Evolutionary conservation across 495 filamentous ascomycete species (phyloP).

Genomic region (Amniculicola lignicola): DNA sequence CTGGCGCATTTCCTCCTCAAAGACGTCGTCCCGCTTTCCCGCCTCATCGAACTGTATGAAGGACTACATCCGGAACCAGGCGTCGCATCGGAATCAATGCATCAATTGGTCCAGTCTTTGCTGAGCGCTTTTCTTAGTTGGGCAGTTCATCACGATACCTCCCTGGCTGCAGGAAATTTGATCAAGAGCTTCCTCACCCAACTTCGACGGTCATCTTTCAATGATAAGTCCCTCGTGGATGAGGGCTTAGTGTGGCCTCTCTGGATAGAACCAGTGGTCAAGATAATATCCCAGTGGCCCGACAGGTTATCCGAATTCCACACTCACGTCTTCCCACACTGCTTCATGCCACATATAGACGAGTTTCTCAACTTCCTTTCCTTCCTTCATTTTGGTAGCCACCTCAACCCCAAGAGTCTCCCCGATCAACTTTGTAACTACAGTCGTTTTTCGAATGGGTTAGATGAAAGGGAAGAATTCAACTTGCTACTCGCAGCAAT

Average conservation of each 20-base stretch:
- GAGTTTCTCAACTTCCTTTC: conserved; percentile 31
- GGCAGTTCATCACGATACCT: conserved; percentile 59
- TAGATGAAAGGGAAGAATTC: conserved; percentile 43
- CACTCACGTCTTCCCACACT: conserved; percentile 46
- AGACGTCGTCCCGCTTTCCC: conserved; percentile 39
- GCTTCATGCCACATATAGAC: conserved; percentile 45
- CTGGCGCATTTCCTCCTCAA: conserved; percentile 60
- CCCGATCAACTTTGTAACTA: not conserved
- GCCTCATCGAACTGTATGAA: conserved; percentile 37
- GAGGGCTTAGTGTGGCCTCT: conserved; percentile 1
- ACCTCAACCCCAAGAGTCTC: conserved; percentile 9
- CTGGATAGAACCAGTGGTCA: conserved; percentile 26
- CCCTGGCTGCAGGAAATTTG: conserved; percentile 62
- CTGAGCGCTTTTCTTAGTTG: conserved; percentile 52
- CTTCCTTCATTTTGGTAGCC: conserved; percentile 17
- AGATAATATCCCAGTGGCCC: conserved; percentile 5
- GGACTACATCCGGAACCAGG: conserved; percentile 9
- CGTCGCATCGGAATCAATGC: conserved; percentile 29
- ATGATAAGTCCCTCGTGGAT: not conserved
- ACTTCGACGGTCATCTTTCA: not conserved
- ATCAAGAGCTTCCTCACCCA: conserved; percentile 57
- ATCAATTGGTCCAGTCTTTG: conserved; percentile 26
- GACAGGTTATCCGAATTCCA: conserved; percentile 43
- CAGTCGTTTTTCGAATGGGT: not conserved
- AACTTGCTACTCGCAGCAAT: conserved; percentile 60